Evolutionary conservation across 495 filamentous ascomycete species (phyloP).

Genomic region (Neurospora discreta): DNA sequence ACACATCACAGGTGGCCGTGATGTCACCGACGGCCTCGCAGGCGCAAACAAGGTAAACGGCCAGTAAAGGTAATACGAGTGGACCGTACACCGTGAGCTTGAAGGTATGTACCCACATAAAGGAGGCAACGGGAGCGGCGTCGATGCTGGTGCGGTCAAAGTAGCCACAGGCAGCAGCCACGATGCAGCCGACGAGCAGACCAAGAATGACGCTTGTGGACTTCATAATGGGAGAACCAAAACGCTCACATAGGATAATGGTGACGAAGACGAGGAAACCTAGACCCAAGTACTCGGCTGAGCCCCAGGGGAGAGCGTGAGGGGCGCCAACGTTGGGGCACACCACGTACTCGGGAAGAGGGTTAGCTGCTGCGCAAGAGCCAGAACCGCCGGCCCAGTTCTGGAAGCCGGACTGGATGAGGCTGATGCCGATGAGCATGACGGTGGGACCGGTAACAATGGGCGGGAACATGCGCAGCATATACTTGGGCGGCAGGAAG

Average conservation of each 20-base stretch:
- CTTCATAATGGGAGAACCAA: slow-evolving; percentile 62
- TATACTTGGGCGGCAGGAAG: slow-evolving; percentile 56
- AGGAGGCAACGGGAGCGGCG: slow-evolving; percentile 60
- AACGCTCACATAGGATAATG: slow-evolving; percentile 76
- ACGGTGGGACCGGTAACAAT: slow-evolving; percentile 83
- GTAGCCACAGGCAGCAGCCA: slow-evolving; percentile 75
- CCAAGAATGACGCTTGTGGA: slow-evolving; percentile 68
- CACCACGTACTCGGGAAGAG: slow-evolving; percentile 42
- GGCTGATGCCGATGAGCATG: slow-evolving; percentile 52
- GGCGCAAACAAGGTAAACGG: slow-evolving; percentile 78
- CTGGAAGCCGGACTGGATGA: slow-evolving; percentile 68
- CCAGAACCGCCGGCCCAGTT: slow-evolving; percentile 77
- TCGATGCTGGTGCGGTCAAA: slow-evolving; percentile 64
- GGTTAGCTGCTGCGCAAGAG: slow-evolving; percentile 45
- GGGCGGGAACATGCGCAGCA: slow-evolving; percentile 77
- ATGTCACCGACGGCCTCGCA: slow-evolving; percentile 85
- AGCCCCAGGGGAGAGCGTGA: slow-evolving; percentile 79
- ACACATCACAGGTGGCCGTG: slow-evolving; percentile 70
- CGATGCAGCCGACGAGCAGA: slow-evolving; percentile 76
- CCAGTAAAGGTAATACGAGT: slow-evolving; percentile 70
- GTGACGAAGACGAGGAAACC: slow-evolving; percentile 87
- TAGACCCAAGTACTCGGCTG: slow-evolving; percentile 75
- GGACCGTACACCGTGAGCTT: slow-evolving; percentile 70
- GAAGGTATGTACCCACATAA: slow-evolving; percentile 90
- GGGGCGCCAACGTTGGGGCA: slow-evolving; percentile 68